Evolutionary conservation across 78 protist species (phyloP).

Genomic region (Pigoraptor vietnamica): DNA sequence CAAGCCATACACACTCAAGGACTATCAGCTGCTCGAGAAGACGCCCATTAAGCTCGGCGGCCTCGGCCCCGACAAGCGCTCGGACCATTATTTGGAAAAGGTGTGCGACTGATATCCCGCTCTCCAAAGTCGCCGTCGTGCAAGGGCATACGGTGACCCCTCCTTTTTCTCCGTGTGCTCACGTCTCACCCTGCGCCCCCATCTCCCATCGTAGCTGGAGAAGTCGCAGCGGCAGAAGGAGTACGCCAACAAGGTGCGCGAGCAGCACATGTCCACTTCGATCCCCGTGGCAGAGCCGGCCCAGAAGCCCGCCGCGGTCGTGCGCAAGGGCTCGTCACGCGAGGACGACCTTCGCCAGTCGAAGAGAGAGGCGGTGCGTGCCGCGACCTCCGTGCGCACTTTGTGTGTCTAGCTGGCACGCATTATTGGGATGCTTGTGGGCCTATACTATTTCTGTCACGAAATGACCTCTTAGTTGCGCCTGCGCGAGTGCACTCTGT

Average conservation of each 20-base stretch:
- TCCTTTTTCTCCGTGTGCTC: too few species aligned
- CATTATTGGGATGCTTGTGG: too few species aligned
- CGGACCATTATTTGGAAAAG: neutral
- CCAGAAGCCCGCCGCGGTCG: neutral
- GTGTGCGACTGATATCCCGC: neutral
- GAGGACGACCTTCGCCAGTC: neutral
- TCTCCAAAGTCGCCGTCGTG: too few species aligned
- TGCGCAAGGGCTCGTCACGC: neutral
- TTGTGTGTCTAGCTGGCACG: too few species aligned
- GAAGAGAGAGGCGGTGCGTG: neutral
- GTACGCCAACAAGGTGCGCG: neutral
- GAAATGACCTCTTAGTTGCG: neutral
- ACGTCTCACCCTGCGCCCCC: too few species aligned
- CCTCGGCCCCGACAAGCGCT: neutral
- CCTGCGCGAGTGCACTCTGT: neutral
- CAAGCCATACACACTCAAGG: neutral
- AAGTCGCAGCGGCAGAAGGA: neutral
- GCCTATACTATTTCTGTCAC: too few species aligned
- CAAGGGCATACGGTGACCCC: too few species aligned
- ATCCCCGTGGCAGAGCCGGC: neutral
- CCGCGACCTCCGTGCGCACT: neutral
- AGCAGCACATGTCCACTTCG: neutral
- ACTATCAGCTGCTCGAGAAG: neutral
- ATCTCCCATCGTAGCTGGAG: neutral
- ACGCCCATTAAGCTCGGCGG: neutral